phyloP scores from a whole-genome alignment of 768 basidiomycete species.

The Neoboletus magnificus region DNA sequence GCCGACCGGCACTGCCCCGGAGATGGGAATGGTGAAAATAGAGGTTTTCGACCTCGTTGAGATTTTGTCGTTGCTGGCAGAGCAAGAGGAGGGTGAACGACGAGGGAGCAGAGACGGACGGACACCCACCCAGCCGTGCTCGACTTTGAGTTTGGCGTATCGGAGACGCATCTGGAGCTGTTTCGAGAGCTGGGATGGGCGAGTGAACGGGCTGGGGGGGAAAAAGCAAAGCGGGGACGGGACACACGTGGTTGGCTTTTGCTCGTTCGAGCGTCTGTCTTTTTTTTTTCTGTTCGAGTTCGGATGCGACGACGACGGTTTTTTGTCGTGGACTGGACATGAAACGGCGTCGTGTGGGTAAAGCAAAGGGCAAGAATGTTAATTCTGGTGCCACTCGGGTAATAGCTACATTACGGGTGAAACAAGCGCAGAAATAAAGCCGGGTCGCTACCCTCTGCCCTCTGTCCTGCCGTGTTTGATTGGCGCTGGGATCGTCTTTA shows the following conservation, averaged over 20 bases:
- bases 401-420: too few relatives aligned
- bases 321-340: neutral
- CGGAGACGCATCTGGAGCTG: constrained; percentile 73
- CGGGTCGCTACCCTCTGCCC: too few relatives aligned
- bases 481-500: too few relatives aligned
- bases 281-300: constrained; percentile 38
- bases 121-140: constrained; percentile 71
- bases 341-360: too few relatives aligned
- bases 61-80: constrained; percentile 67
- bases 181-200: constrained; percentile 51
- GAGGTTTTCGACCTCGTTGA: constrained; percentile 80
- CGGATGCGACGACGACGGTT: constrained; percentile 22
- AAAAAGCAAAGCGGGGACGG: neutral
- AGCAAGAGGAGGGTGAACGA: neutral
- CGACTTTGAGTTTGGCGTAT: constrained; percentile 76
- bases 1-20: constrained; percentile 24
- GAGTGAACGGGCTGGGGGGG: neutral
- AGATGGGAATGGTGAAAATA: constrained; percentile 73
- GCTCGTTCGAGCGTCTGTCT: constrained; percentile 53
- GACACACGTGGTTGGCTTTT: constrained; percentile 55
- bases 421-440: too few relatives aligned
- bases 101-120: neutral
- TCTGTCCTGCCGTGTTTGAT: too few relatives aligned
- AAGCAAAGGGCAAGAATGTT: too few relatives aligned
- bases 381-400: too few relatives aligned